A percentile compares a stretch with the other conserved stretches of the same genome.
Evolutionary conservation across 140 eudicot genomes (phyloP).

Genomic region (Bidens hawaiensis): DNA sequence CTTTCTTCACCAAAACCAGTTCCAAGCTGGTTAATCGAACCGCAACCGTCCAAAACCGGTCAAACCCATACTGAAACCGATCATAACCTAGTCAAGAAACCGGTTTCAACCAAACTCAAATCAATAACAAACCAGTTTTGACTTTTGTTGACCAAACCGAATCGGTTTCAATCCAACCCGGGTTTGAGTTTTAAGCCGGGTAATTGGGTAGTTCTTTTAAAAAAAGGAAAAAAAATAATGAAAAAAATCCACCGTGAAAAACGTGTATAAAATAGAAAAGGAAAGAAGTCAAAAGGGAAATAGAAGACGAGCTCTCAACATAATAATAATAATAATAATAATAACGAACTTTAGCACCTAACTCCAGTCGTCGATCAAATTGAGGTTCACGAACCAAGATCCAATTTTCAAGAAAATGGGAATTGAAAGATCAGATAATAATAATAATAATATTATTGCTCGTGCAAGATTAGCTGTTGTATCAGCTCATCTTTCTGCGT

Average conservation of each 20-base stretch:
- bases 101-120: too few relatives aligned
- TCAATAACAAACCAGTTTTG: too few relatives aligned
- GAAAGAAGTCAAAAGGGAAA: background rate
- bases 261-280: background rate
- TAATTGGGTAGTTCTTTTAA: too few relatives aligned
- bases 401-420: background rate
- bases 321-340: background rate
- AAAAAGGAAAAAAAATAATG: too few relatives aligned
- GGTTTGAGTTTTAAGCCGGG: too few relatives aligned
- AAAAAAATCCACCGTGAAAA: background rate
- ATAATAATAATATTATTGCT: slow-evolving; percentile 15
- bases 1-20: too few relatives aligned
- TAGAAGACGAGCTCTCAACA: background rate
- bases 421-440: background rate
- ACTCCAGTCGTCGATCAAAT: background rate
- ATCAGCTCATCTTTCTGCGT: slow-evolving; percentile 64
- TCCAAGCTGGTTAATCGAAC: too few relatives aligned
- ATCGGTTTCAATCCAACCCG: too few relatives aligned
- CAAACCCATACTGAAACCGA: too few relatives aligned
- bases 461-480: slow-evolving; percentile 69
- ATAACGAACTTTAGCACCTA: background rate
- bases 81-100: too few relatives aligned
- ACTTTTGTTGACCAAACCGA: too few relatives aligned
- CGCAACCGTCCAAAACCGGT: too few relatives aligned
- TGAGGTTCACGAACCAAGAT: background rate